A percentile compares a stretch with the other conserved stretches of the same genome.
These are phyloP conservation scores for Umbelopsis sp. DNA, from an alignment of 192 early-diverging fungal genomes.

Conservation along the genomic window DNA sequence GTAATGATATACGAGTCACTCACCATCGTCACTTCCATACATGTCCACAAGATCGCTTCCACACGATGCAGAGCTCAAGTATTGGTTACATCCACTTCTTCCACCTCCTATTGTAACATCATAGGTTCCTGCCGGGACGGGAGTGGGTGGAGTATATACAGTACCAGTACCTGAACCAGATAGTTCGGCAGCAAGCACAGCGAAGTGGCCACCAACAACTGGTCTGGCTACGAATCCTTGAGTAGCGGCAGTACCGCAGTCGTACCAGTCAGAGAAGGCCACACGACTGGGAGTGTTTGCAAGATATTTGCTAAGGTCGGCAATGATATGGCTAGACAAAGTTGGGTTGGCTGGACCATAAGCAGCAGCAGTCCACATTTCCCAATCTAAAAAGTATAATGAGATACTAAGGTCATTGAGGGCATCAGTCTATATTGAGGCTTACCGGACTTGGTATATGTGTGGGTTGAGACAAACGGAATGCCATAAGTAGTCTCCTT, in stretches of 20 bases:
- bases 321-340: not conserved
- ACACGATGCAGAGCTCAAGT: not conserved
- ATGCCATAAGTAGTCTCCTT: slow-evolving; percentile 10
- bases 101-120: not conserved
- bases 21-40: slow-evolving; percentile 9
- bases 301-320: slow-evolving; percentile 1
- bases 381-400: not conserved
- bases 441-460: slow-evolving; percentile 15
- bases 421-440: not conserved
- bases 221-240: not conserved
- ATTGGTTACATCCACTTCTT: slow-evolving; percentile 2
- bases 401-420: no score
- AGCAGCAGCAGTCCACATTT: slow-evolving; percentile 21
- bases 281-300: slow-evolving; percentile 5
- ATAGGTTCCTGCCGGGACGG: not conserved
- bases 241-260: slow-evolving; percentile 1
- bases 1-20: not conserved
- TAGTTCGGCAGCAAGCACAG: not conserved
- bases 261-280: slow-evolving; percentile 13
- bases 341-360: slow-evolving; percentile 6
- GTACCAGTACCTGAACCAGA: slow-evolving; percentile 14
- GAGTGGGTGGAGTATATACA: not conserved
- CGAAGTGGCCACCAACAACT: slow-evolving; percentile 10
- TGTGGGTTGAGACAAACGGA: not conserved
- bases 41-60: not conserved